Percentiles rank a stretch among this genome's conserved stretches.
These are phyloP conservation scores for Colletotrichum ledebouriae DNA, from an alignment of 2,329 filamentous ascomycete genomes.

Conservation along the genomic window DNA sequence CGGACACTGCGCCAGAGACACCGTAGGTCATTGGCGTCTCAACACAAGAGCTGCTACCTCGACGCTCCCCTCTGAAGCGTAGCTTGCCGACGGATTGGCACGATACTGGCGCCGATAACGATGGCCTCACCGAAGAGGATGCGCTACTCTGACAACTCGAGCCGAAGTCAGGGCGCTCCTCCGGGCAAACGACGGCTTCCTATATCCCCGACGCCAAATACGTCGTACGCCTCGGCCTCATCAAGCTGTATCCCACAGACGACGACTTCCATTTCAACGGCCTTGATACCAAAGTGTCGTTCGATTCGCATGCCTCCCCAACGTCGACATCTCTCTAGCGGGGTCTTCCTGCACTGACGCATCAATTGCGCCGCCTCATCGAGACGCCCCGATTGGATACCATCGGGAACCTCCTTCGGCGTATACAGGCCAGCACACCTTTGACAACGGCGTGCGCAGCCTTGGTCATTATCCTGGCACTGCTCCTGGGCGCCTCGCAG, in stretches of 20 bases:
- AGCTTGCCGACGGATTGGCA: neutral
- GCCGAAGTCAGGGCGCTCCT: neutral
- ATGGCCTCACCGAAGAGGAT: neutral
- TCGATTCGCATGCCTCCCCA: too few relatives aligned
- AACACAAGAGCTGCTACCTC: too few relatives aligned
- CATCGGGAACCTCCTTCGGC: too few relatives aligned
- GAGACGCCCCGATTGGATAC: too few relatives aligned
- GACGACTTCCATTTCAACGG: neutral
- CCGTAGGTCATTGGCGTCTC: neutral
- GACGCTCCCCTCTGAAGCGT: neutral
- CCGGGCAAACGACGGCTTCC: neutral
- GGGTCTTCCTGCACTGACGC: too few relatives aligned
- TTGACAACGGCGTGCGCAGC: too few relatives aligned
- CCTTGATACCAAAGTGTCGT: neutral
- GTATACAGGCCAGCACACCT: too few relatives aligned
- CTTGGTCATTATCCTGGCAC: too few relatives aligned
- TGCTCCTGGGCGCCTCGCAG: too few relatives aligned
- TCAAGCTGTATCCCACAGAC: conserved; percentile 1
- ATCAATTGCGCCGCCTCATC: neutral
- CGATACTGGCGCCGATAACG: neutral
- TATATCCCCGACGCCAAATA: neutral
- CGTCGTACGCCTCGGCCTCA: neutral
- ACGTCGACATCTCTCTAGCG: too few relatives aligned
- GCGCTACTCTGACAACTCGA: neutral
- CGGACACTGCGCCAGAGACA: neutral